These are phyloP conservation scores for Mortierella claussenii DNA, from an alignment of 192 early-diverging fungal species.

Conservation along the genomic window DNA sequence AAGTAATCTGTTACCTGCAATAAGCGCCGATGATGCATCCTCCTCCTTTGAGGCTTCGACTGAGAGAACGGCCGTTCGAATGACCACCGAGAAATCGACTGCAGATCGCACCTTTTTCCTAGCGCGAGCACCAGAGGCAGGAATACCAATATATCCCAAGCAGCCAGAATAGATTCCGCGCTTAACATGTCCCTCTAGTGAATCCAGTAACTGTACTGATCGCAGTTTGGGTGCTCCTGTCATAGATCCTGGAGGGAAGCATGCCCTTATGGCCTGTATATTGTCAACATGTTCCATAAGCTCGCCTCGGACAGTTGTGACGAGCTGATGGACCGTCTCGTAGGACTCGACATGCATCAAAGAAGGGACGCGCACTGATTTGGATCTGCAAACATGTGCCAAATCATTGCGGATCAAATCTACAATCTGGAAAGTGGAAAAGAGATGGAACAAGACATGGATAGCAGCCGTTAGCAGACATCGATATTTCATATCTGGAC, in stretches of 20 bases:
- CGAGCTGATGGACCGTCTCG: constrained; percentile 92
- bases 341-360: constrained; percentile 93
- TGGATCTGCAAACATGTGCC: constrained; percentile 73
- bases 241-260: constrained; percentile 98
- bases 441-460: too few relatives aligned
- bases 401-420: constrained; percentile 96
- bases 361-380: constrained; percentile 77
- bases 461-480: too few relatives aligned
- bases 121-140: not conserved
- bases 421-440: constrained; percentile 73
- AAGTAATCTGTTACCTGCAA: constrained; percentile 49
- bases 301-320: constrained; percentile 81
- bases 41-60: constrained; percentile 12
- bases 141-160: constrained; percentile 80
- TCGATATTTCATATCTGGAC: too few relatives aligned
- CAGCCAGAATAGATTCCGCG: constrained; percentile 92
- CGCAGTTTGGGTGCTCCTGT: constrained; percentile 96
- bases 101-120: constrained; percentile 20
- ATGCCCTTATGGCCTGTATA: constrained; percentile 76
- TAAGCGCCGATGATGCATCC: constrained; percentile 1
- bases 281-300: constrained; percentile 67
- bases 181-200: constrained; percentile 72
- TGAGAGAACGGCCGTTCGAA: constrained; percentile 84
- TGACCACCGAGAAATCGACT: constrained; percentile 74
- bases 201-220: constrained; percentile 81